phyloP scores from a whole-genome alignment of 495 filamentous ascomycete species.

The Stereocaulon alpinum region DNA sequence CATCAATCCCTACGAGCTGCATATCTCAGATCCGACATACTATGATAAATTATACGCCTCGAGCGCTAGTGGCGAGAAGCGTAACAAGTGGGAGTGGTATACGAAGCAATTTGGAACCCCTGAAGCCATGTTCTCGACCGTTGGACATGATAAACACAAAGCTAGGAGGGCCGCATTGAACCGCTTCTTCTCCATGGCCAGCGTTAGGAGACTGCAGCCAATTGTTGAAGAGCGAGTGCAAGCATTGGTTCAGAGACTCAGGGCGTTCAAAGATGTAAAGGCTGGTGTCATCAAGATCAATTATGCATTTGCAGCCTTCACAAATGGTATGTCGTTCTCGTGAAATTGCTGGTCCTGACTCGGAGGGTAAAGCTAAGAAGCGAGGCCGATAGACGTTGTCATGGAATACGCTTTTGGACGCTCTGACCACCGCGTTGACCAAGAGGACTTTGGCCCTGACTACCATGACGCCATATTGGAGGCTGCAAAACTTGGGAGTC shows the following conservation, averaged over 20 bases:
- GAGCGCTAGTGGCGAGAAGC: constrained; percentile 6
- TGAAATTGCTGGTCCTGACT: not conserved
- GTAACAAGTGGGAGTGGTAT: constrained; percentile 25
- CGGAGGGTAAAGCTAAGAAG: not conserved
- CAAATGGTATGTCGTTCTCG: not conserved
- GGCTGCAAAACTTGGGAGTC: not conserved
- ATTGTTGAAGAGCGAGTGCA: constrained; percentile 6
- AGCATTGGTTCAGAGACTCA: not conserved
- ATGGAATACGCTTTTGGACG: not conserved
- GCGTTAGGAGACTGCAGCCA: constrained; percentile 12
- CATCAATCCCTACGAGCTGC: constrained; percentile 45
- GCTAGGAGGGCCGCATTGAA: constrained; percentile 28
- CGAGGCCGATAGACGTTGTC: not conserved
- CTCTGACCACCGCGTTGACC: not conserved
- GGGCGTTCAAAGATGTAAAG: not conserved
- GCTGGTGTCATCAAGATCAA: not conserved
- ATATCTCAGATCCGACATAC: constrained; percentile 42
- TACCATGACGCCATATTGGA: not conserved
- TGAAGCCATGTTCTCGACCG: constrained; percentile 13
- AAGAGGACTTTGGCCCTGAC: not conserved
- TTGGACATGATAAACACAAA: constrained; percentile 24
- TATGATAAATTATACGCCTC: constrained; percentile 24
- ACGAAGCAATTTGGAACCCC: constrained; percentile 25
- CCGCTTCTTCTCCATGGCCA: constrained; percentile 26
- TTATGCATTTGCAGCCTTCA: constrained; percentile 6